phyloP scores from a whole-genome alignment of 1,139 yeast genomes.

The Ogataea hybrid region DNA sequence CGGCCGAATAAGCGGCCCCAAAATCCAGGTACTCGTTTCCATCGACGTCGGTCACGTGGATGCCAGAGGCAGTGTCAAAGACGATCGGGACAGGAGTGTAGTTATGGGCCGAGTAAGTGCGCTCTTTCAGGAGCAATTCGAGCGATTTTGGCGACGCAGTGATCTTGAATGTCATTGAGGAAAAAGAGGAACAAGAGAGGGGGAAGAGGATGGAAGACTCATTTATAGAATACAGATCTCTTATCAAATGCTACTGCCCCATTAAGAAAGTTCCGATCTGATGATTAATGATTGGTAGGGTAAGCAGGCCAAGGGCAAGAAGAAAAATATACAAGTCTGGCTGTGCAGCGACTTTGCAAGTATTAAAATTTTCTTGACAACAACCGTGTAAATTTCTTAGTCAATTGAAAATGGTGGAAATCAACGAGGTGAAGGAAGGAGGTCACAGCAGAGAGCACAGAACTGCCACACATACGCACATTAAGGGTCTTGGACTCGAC shows the following conservation, averaged over 20 bases:
- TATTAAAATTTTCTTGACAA: slow-evolving; percentile 9
- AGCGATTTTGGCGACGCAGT: slow-evolving; percentile 19
- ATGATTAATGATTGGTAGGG: background rate
- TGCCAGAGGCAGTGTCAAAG: slow-evolving; percentile 74
- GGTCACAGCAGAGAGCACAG: slow-evolving; percentile 55
- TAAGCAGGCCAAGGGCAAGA: background rate
- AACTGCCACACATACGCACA: slow-evolving; percentile 97
- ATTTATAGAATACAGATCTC: too few relatives aligned
- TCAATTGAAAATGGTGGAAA: slow-evolving; percentile 62
- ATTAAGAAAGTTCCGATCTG: background rate
- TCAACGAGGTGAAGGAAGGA: slow-evolving; percentile 71
- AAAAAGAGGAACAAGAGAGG: background rate
- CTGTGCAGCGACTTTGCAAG: slow-evolving; percentile 1
- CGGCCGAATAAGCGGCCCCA: slow-evolving; percentile 87
- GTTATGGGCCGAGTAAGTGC: slow-evolving; percentile 83
- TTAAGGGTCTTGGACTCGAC: slow-evolving; percentile 91
- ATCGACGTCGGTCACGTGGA: slow-evolving; percentile 92
- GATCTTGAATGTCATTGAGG: slow-evolving; percentile 15
- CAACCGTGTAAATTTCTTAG: slow-evolving; percentile 1
- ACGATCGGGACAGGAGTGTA: slow-evolving; percentile 93
- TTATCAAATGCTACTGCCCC: background rate
- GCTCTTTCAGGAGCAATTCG: slow-evolving; percentile 38
- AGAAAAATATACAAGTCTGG: background rate
- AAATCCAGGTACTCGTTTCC: slow-evolving; percentile 80
- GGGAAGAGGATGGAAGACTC: too few relatives aligned